Evolutionary conservation across 148 eudicot genomes (phyloP), one percentile per base, ranked within the genome.

Genomic region (Nepenthes gracilis): DNA sequence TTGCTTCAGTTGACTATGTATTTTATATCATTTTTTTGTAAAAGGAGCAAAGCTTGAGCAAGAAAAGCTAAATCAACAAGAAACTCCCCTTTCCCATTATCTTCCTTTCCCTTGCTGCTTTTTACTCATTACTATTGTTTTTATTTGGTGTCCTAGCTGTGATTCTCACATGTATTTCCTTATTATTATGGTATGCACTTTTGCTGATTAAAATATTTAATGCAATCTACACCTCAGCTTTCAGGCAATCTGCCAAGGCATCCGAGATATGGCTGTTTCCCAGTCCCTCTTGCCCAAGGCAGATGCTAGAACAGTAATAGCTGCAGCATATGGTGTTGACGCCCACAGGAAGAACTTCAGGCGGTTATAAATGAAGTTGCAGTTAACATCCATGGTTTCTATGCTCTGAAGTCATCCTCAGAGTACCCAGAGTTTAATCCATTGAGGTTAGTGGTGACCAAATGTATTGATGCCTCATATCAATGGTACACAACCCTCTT

Each of bases 221-320:
- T 49, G 12, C 15, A 6, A n/a, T 68, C n/a, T 59, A 8, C 69
- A 43, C 45, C 70, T 52, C 87, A 93, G 99, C 69, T 69, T 77
- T 51, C 82, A 75, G 66, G 77, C 82, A 69, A 88, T 93, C 37
- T 69, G 84, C 73, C 82, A 81, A 63, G 77, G 81, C 50, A 64
- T 93, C 61, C 75, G 96, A 74, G 85, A 75, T 32, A 68, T 80
- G 74, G 91, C 89, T 2, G 71, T 86, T 63, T 75, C 82, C 61
- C 63, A 78, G 58, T 62, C 73, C 54, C 11, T 54, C 51, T 85
- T 50, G 47, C 71, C 78, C 33, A 86, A 79, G 67, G 76, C 72
- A 15, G 74, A 62, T 60, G 65, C 69, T 48, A 77, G 66, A 69
- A 83, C 79, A 60, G 75, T 74, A 11, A 59, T 59, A 49, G 81